These are phyloP conservation scores for Phlyctochytrium planicorne DNA, from an alignment of 192 early-diverging fungal species.

Conservation along the genomic window DNA sequence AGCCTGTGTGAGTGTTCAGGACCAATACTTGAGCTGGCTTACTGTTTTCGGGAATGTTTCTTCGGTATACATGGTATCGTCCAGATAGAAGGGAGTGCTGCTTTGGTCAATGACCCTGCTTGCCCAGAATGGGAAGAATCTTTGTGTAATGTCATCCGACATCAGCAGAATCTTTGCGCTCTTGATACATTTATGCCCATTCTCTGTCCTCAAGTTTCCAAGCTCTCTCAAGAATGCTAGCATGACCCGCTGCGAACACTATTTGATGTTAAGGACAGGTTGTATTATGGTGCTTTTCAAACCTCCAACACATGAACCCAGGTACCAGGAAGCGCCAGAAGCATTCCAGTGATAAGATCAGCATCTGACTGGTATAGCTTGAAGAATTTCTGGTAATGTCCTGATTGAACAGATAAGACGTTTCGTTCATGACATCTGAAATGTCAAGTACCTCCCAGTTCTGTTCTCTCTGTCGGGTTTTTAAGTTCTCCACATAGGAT, in stretches of 20 bases:
- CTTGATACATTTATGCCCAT: not conserved
- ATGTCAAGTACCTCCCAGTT: conserved; percentile 24
- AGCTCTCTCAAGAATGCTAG: conserved; percentile 41
- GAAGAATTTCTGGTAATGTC: conserved; percentile 50
- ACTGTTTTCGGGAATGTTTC: conserved; percentile 26
- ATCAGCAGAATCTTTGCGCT: conserved; percentile 32
- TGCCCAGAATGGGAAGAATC: conserved; percentile 51
- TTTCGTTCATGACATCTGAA: conserved; percentile 4
- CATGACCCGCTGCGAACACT: conserved; percentile 35
- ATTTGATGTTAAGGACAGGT: not conserved
- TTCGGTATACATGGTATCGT: conserved; percentile 26
- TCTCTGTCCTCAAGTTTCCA: not conserved
- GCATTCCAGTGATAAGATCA: conserved; percentile 52
- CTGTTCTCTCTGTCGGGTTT: conserved; percentile 13
- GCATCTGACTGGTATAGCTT: conserved; percentile 49
- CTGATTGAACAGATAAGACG: conserved; percentile 16
- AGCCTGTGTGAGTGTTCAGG: conserved; percentile 9
- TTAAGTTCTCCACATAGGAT: conserved; percentile 39
- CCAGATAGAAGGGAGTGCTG: conserved; percentile 18
- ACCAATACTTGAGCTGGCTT: conserved; percentile 4
- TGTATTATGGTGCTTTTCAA: too few relatives aligned
- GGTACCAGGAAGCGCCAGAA: conserved; percentile 33
- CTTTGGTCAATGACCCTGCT: conserved; percentile 30
- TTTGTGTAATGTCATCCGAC: conserved; percentile 29
- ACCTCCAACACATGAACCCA: conserved; percentile 50